These are phyloP conservation scores for Phytophthora vignae DNA, from an alignment of 352 stramenopile species.

Conservation along the genomic window DNA sequence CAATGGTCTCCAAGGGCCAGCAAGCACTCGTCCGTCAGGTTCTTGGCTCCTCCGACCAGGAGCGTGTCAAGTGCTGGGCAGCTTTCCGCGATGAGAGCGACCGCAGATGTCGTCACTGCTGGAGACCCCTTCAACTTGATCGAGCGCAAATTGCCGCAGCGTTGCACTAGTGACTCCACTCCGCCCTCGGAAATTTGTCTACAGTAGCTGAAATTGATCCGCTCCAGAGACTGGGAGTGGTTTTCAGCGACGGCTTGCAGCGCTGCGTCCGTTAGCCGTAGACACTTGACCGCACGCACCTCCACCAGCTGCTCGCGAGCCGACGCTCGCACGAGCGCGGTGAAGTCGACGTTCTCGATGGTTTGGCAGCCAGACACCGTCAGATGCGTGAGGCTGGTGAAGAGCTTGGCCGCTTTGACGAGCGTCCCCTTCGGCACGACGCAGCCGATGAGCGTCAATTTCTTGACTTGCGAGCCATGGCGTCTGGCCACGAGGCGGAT, in stretches of 20 bases:
- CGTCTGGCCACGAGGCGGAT: slow-evolving; percentile 40
- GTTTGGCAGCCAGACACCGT: slow-evolving; percentile 65
- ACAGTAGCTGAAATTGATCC: slow-evolving; percentile 71
- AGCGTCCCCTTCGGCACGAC: slow-evolving; percentile 45
- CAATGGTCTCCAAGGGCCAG: slow-evolving; percentile 53
- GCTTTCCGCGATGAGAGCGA: slow-evolving; percentile 41
- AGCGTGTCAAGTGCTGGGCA: slow-evolving; percentile 52
- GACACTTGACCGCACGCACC: slow-evolving; percentile 61
- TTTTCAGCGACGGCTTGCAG: slow-evolving; percentile 32
- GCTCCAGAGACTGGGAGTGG: slow-evolving; percentile 48
- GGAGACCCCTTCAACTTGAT: slow-evolving; percentile 68
- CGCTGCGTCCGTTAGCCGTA: slow-evolving; percentile 53
- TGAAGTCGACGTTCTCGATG: slow-evolving; percentile 55
- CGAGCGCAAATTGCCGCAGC: slow-evolving; percentile 39
- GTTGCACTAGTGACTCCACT: slow-evolving; percentile 39
- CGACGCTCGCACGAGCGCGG: slow-evolving; percentile 47
- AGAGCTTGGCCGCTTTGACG: slow-evolving; percentile 39
- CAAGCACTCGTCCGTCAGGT: slow-evolving; percentile 53
- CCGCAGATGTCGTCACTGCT: slow-evolving; percentile 53
- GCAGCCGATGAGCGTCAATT: slow-evolving; percentile 58
- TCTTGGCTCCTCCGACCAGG: slow-evolving; percentile 55
- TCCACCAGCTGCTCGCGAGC: slow-evolving; percentile 43
- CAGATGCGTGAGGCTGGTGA: slow-evolving; percentile 49
- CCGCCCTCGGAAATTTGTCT: slow-evolving; percentile 54
- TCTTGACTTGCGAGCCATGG: slow-evolving; percentile 51